phyloP scores from a whole-genome alignment of 2,329 filamentous ascomycete species.

The Scolecobasidium constrictum region DNA sequence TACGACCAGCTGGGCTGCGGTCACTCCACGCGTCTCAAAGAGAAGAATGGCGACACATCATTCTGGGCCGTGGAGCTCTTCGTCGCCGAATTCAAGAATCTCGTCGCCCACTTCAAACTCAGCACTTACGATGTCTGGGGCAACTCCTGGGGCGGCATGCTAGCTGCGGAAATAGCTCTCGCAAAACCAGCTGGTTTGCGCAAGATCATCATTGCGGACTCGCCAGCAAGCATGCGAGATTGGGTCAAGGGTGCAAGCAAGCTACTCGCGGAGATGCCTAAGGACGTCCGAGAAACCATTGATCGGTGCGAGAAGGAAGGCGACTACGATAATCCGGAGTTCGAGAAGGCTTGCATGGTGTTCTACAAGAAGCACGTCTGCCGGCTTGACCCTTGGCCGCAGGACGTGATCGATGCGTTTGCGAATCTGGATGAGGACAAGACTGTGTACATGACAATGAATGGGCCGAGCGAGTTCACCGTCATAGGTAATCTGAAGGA shows the following conservation, averaged over 20 bases:
- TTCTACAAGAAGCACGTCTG: slow-evolving; percentile 22
- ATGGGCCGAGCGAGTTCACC: slow-evolving; percentile 28
- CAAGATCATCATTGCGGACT: slow-evolving; percentile 15
- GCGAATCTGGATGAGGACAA: slow-evolving; percentile 20
- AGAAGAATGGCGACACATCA: slow-evolving; percentile 8
- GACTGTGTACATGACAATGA: slow-evolving; percentile 27
- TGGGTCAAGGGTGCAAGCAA: slow-evolving; percentile 19
- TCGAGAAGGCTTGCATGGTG: slow-evolving; percentile 19
- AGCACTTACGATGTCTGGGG: slow-evolving; percentile 9
- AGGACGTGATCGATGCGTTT: slow-evolving; percentile 17
- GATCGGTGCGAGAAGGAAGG: slow-evolving; percentile 19
- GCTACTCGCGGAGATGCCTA: slow-evolving; percentile 17
- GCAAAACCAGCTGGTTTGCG: slow-evolving; percentile 7
- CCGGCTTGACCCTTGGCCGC: slow-evolving; percentile 19
- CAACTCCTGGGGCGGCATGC: slow-evolving; percentile 12
- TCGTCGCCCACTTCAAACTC: slow-evolving; percentile 8
- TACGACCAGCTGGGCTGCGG: slow-evolving; percentile 11
- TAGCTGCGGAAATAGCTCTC: slow-evolving; percentile 9
- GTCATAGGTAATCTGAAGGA: slow-evolving; percentile 28
- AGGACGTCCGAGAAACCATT: slow-evolving; percentile 19
- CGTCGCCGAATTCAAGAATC: slow-evolving; percentile 8
- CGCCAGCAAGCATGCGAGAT: slow-evolving; percentile 17
- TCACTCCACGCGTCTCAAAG: slow-evolving; percentile 6
- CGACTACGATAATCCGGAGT: slow-evolving; percentile 20
- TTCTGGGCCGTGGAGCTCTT: slow-evolving; percentile 11